These are phyloP conservation scores for Aureobasidium musti DNA, from an alignment of 2,329 filamentous ascomycete species.

Conservation along the genomic window DNA sequence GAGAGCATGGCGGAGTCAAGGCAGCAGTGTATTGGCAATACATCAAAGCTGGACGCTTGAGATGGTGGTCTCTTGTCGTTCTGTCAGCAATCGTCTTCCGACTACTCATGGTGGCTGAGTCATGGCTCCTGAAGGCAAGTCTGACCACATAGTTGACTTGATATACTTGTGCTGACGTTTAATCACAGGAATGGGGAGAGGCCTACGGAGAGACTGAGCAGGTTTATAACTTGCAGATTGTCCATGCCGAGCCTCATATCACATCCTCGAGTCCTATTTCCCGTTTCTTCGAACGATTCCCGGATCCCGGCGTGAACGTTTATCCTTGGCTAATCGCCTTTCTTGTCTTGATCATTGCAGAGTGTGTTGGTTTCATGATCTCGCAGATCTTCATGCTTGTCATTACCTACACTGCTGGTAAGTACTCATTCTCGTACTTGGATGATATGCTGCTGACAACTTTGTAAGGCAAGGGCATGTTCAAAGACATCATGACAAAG, in stretches of 20 bases:
- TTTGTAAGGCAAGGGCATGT: conserved; percentile 61
- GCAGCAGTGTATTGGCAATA: conserved; percentile 80
- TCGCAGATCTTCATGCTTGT: conserved; percentile 69
- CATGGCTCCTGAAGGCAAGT: conserved; percentile 72
- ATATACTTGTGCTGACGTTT: neutral
- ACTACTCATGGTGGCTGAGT: conserved; percentile 64
- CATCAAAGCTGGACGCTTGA: conserved; percentile 74
- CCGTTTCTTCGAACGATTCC: conserved; percentile 55
- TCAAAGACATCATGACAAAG: conserved; percentile 68
- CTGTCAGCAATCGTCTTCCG: conserved; percentile 65
- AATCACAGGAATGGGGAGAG: conserved; percentile 68
- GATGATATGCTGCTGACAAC: neutral
- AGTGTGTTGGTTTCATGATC: conserved; percentile 61
- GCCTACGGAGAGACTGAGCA: conserved; percentile 56
- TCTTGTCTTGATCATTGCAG: conserved; percentile 62
- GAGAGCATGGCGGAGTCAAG: conserved; percentile 74
- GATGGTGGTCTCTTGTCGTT: conserved; percentile 70
- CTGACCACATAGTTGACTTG: neutral
- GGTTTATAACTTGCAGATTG: conserved; percentile 2
- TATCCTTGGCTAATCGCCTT: conserved; percentile 74
- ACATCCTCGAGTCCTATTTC: conserved; percentile 24
- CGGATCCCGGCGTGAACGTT: conserved; percentile 67
- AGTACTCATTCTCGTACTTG: neutral
- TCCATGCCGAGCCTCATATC: conserved; percentile 3
- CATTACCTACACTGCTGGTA: conserved; percentile 76